Evolutionary conservation across 495 filamentous ascomycete genomes (phyloP), one percentile per base, ranked within the genome.

Genomic region (Daldinia bambusicola): DNA sequence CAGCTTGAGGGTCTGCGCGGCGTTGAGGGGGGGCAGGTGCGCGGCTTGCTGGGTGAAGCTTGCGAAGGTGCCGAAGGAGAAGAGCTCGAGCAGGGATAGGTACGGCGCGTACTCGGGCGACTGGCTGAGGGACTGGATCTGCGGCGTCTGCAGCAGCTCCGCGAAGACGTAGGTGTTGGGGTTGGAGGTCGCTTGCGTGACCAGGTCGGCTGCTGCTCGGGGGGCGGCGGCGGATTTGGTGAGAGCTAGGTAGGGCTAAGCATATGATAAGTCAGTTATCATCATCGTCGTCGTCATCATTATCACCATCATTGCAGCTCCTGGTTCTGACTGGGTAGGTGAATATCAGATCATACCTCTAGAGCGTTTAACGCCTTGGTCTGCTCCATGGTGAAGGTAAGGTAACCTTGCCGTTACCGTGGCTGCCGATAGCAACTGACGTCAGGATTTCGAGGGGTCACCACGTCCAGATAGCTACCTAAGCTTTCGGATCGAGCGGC

Each of bases 131-230:
- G 88, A 83, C 77, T 96, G 92, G 71, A 98, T 89, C 70, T 94
- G 90, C 1, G 91, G 91, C 2, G 89, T 89, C 70, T 92, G 86
- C 8, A 99, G 89, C 0, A 99, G 90, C 84, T 98, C 95, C 55
- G 92, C 88, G 84, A 99, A 99, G 83, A 98, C 89, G 80, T 90
- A 98, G 75, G 93, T 95, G 76, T 97, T 92, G 9, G 92, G 89
- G 55, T 87, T 89, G 18, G 93, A 92, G 48, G 93, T 98, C 31
- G 94, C 95, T 81, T 94, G 93, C 18, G 86, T 87, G 72, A 98
- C 87, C 9, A 99, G 87, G 74, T 97, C 93, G 58, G 93, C 89
- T 22, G 93, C 90, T 53, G 93, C 92, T 55, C 92, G 90, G 22
- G 93, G 92, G 0, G 93, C 92, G 5, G 88, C 90, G 43, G 94